Evolutionary conservation across 441 rosid genomes (phyloP).

Genomic region (Erodium texanum): DNA sequence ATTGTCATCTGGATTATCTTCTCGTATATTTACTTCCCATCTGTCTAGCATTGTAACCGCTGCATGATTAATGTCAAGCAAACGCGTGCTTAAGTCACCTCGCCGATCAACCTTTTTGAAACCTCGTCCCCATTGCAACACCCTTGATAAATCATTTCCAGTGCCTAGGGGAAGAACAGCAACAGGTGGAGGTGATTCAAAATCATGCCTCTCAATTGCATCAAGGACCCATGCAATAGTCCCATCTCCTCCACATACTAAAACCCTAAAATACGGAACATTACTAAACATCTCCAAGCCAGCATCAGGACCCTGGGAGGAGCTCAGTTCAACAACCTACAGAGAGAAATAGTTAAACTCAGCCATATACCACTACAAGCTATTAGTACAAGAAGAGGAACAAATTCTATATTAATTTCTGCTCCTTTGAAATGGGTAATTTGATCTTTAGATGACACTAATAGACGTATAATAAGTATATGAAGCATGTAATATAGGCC

Average conservation of each 20-base stretch:
- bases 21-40: conserved; percentile 47
- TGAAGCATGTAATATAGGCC: background rate
- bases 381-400: background rate
- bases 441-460: background rate
- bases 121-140: conserved; percentile 62
- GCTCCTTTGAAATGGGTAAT: background rate
- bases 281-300: conserved; percentile 48
- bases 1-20: conserved; percentile 30
- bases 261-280: conserved; percentile 48
- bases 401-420: background rate
- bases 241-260: conserved; percentile 77
- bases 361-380: background rate
- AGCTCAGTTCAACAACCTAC: conserved; percentile 55
- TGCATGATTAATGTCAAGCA: conserved; percentile 51
- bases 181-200: conserved; percentile 63
- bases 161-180: conserved; percentile 67
- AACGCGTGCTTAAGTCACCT: conserved; percentile 42
- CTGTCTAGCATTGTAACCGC: conserved; percentile 70
- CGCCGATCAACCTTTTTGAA: conserved; percentile 46
- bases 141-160: conserved; percentile 67
- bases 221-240: conserved; percentile 69
- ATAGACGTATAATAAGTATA: background rate
- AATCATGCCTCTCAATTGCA: conserved; percentile 49
- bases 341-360: conserved; percentile 9
- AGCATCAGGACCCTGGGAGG: conserved; percentile 56